Evolutionary conservation across 352 stramenopile species (phyloP), one percentile per base, ranked within the genome.

Genomic region (Thalassiosira livingstoniorum): DNA sequence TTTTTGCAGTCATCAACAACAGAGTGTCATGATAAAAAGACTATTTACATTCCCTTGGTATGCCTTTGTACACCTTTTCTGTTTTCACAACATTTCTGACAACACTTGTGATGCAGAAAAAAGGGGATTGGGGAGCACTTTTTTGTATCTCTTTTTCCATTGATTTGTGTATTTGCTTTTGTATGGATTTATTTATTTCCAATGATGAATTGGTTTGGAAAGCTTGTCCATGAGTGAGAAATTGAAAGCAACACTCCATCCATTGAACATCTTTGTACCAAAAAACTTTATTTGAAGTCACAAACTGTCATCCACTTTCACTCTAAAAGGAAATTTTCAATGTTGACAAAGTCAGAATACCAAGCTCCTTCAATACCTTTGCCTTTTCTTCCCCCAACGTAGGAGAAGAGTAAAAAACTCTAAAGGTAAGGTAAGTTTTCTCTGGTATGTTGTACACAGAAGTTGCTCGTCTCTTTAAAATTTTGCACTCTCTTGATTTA

Each of bases 11-110:
- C n/a, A n/a, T n/a, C 7, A 47, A 15, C 39, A 15, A 47, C 15
- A 47, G 15, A n/a, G n/a, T n/a, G n/a, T 66, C 57, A 45, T 66
- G 57, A 45, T 42, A 66, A 45, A 66, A 39, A 11, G 5, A 25
- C 57, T 27, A 66, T n/a, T 39, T 37, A 39, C 39, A 4, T n/a
- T 18, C 15, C 4, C 39, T 25, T 45, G 29, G 5, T 4, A 7
- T 37, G 21, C 4, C 23, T n/a, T 39, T 23, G 57, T 66, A 66
- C 3, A 45, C 7, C 11, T 42, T 39, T 10, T 39, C 4, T 23
- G 15, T 66, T 27, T 66, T 27, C 4, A 66, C 29, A 23, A 66
- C 39, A 4, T 37, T 7, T n/a, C 21, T 42, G 13, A 66, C 23
- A 18, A 66, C 5, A 31, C 39, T 27, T 27, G 29, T 66, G 27